These are phyloP conservation scores for Blastobotrys americana DNA, from an alignment of 805 yeast genomes.

Conservation along the genomic window DNA sequence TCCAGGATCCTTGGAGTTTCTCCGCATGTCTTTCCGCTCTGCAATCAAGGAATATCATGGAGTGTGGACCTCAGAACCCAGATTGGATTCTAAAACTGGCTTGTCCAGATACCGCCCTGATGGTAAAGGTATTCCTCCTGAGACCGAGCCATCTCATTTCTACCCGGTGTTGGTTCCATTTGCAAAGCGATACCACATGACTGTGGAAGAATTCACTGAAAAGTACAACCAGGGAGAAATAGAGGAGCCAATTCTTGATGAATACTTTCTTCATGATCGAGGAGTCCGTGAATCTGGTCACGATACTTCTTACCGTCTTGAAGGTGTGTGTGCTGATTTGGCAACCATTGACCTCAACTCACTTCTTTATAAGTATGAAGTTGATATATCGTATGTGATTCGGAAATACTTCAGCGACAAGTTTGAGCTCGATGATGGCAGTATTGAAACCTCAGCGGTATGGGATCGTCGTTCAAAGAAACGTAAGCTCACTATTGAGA, in stretches of 20 bases:
- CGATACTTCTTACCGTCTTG: conserved; percentile 85
- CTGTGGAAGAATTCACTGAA: conserved; percentile 56
- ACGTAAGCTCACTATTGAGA: conserved; percentile 51
- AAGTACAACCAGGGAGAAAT: conserved; percentile 62
- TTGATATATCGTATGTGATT: conserved; percentile 66
- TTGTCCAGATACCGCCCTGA: conserved; percentile 85
- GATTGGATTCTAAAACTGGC: conserved; percentile 67
- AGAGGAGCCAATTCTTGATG: conserved; percentile 75
- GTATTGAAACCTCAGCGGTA: conserved; percentile 38
- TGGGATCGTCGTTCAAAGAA: conserved; percentile 57
- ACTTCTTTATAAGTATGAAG: conserved; percentile 80
- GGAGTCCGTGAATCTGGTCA: conserved; percentile 97
- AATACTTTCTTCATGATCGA: conserved; percentile 82
- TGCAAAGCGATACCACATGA: conserved; percentile 51
- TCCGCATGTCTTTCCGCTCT: conserved; percentile 58
- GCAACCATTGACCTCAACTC: conserved; percentile 89
- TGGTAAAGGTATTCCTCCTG: conserved; percentile 94
- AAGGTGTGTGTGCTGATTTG: conserved; percentile 79
- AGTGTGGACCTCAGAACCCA: conserved; percentile 73
- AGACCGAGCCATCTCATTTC: conserved; percentile 88
- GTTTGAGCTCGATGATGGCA: conserved; percentile 35
- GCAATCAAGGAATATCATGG: conserved; percentile 80
- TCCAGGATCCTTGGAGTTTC: conserved; percentile 45
- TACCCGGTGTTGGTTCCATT: conserved; percentile 61
- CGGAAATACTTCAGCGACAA: conserved; percentile 47